Conservation (phyloP, 208 protist genomes). For the Trichomonas tenax region DNA sequence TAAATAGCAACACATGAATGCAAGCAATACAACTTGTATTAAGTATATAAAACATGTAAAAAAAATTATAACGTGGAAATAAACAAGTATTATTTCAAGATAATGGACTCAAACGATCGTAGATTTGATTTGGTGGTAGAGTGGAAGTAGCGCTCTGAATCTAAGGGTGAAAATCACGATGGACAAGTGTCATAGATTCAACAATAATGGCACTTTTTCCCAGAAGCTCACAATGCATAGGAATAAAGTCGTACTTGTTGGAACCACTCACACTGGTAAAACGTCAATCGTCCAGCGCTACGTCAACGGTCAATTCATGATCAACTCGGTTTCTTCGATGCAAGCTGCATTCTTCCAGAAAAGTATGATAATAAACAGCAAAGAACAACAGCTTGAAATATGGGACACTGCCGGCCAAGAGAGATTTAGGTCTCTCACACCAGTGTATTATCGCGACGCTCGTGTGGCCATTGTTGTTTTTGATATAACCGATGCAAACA, state of each 20-base stretch:
- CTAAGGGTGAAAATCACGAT: too few relatives aligned
- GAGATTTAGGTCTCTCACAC: slow-evolving; percentile 60
- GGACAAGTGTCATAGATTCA: too few relatives aligned
- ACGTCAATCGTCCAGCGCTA: not conserved
- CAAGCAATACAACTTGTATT: too few relatives aligned
- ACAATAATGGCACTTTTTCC: too few relatives aligned
- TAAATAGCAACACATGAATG: too few relatives aligned
- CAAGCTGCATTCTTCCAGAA: slow-evolving; percentile 12
- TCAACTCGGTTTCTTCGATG: not conserved
- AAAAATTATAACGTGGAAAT: too few relatives aligned
- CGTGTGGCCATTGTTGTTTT: slow-evolving; percentile 86
- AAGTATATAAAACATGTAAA: too few relatives aligned
- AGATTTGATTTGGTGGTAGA: too few relatives aligned
- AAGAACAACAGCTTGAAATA: not conserved
- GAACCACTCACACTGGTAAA: not conserved
- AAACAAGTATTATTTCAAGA: too few relatives aligned
- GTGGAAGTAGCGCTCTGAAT: too few relatives aligned
- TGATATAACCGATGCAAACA: slow-evolving; percentile 45
- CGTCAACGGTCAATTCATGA: not conserved
- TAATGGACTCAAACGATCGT: too few relatives aligned
- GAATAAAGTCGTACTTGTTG: not conserved
- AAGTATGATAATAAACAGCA: not conserved
- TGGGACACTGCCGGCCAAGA: slow-evolving; percentile 48
- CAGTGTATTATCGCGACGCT: slow-evolving; percentile 89
- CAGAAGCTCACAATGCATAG: not conserved